Percentiles rank a stretch among this genome's conserved stretches.
Evolutionary conservation across 345 rosid species (phyloP).

Genomic region (Murraya koenigii): DNA sequence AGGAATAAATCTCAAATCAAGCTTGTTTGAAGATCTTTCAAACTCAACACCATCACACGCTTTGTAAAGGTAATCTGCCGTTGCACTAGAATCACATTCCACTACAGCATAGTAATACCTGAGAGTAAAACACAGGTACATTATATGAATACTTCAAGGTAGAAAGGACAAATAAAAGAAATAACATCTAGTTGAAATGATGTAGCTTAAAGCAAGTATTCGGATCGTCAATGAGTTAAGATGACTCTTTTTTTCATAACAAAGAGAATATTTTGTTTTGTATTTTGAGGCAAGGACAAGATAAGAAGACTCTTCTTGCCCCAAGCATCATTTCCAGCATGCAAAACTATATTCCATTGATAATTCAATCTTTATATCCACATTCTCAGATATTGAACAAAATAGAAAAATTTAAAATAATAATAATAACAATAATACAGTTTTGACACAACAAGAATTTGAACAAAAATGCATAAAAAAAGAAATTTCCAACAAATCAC

Average conservation of each 20-base stretch:
- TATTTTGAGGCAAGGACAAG: not conserved
- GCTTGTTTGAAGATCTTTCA: slow-evolving; percentile 88
- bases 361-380: not conserved
- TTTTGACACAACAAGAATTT: not conserved
- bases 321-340: not conserved
- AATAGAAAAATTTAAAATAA: not conserved
- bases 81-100: slow-evolving; percentile 79
- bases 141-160: not conserved
- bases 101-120: slow-evolving; percentile 89
- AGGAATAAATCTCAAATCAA: slow-evolving; percentile 90
- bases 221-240: not conserved
- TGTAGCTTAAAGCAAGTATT: not conserved
- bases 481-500: slow-evolving; percentile 35
- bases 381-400: not conserved
- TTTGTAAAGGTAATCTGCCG: slow-evolving; percentile 80
- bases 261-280: not conserved
- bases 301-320: not conserved
- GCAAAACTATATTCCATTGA: not conserved
- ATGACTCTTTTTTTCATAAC: not conserved
- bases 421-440: not conserved
- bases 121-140: not conserved
- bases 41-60: slow-evolving; percentile 86
- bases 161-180: not conserved
- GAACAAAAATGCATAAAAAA: not conserved
- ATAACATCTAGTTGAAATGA: not conserved